Evolutionary conservation across 1,284 basidiomycete genomes (phyloP), one percentile per base, ranked within the genome.

Genomic region (Microstroma glucosiphilum): DNA sequence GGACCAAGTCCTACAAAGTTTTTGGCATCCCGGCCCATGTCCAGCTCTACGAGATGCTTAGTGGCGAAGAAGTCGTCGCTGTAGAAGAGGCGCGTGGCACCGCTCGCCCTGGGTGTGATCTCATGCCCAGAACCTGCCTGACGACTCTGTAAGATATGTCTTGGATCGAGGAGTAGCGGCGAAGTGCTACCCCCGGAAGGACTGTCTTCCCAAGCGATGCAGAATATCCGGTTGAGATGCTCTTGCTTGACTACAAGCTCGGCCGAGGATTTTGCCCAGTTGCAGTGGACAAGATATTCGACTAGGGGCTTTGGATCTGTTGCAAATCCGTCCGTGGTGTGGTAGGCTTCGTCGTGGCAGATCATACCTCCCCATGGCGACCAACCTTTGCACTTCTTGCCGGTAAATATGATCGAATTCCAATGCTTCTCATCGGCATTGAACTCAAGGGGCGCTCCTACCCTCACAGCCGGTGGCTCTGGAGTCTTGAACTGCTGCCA

Each of bases 321-420:
- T 0, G 71, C 73, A 56, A 78, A 78, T 2, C 65, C 76, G 54
- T 78, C 66, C 37, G 63, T 66, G 17, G 76, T 78, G 57, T 72
- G 72, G 63, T 72, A 77, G 15, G 71, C 71, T 43, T 72, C 89
- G 58, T 78, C 75, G 53, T 77, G 75, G 58, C 76, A 78, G 30
- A 75, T 63, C 12, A 62, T 57, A 15, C 67, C 67, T 11, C 70
- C 69, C 72, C 70, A 73, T 1, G 73, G 75, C 4, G 70, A 69
- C 72, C 73, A 75, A 51, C 59, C 60, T 26, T 58, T 60, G 60
- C 76, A 78, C 46, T 69, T 68, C 53, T 71, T 73, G 42, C 76
- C 76, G 1, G 66, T 71, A 23, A 71, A 78, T 57, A 78, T 70
- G 64, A 78, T 72, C 56, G 61, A 65, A 11, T 73, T 68, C 61